Evolutionary conservation across 257 asterid genomes (phyloP), one percentile per base, ranked within the genome.

Genomic region (Penstemon newberryi): DNA sequence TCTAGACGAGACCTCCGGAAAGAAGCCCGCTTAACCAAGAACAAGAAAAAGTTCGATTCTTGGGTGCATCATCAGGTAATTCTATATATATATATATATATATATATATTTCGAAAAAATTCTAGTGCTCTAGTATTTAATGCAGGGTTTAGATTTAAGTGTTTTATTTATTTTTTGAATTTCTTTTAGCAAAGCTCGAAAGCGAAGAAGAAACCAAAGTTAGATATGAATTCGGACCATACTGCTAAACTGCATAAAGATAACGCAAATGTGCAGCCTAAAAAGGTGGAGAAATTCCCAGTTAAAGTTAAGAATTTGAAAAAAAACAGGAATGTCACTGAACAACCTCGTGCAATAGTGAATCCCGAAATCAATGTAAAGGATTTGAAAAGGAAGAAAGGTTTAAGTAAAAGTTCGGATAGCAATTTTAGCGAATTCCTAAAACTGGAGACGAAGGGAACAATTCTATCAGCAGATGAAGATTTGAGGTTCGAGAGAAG

Each of bases 401-500:
- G 25, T 52, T 66, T 55, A 10, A 53, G 42, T 8, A 78, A 52
- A 67, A 61, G 81, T 67, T 59, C 74, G 8, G 84, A 84, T 54
- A 57, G 75, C 66, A 85, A 77, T 56, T 86, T 92, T 78, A 74
- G 66, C 53, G 78, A 89, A 70, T 82, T 72, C 46, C 82, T 92
- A 52, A 76, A 82, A 50, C 77, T 82, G 91, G 95, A 92, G 63
- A 82, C 25, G 80, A 73, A 59, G 56, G 18, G 87, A 84, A 42
- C 60, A 39, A 15, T 53, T 62, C 7, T 71, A 51, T 83, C 81
- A 3, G 83, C 79, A 4, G 80, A 85, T 71, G 84, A 83, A 59
- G 93, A 92, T 77, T 39, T 87, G 77, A 77, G 41, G 74, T 73
- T 81, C 42, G 96, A 93, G 84, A 85, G 70, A 76, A 85, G 81